Evolutionary conservation across 306 rosid genomes (phyloP), one percentile per base, ranked within the genome.

Genomic region (Cercis canadensis): DNA sequence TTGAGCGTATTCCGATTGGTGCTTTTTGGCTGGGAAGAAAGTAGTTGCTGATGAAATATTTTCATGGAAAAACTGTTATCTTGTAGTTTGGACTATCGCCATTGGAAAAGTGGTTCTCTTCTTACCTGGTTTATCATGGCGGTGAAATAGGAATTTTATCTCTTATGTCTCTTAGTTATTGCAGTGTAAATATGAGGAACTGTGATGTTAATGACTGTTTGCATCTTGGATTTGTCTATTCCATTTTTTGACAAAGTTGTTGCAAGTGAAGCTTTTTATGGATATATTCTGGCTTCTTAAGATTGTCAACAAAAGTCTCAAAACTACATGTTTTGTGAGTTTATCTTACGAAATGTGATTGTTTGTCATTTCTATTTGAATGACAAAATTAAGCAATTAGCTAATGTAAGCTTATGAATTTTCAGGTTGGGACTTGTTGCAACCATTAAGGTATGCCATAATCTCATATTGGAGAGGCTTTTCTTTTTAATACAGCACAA

Each of bases 351-450:
- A 15, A 51, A 47, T 33, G 68, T 15, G 47, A 29, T 67, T 68
- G 4, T 46, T 54, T 75, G 24, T 34, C 6, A 8, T 21, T 12
- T 29, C 61, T 65, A 33, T 39, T 61, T 49, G 14, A 21, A 11
- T 75, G 53, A 31, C 59, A 19, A 13, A 14, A 14, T 69, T 71
- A 65, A 16, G 12, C 11, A 51, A 43, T 54, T 63, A 0, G 57
- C 86, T 88, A 77, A 88, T 51, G 62, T 49, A 41, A 59, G 29
- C 63, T 72, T 54, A 51, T 84, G 58, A 29, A 75, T 65, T 89
- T 85, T 77, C 95, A 94, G 98, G 91, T 87, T 94, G 91, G 97
- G 97, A 57, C 99, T 94, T 34, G 97, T 90, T 75, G 92, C 96
- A 16, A 93, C 98, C 70, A 90, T 90, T 47, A 93, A 93, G 98